phyloP scores from a whole-genome alignment of 2,329 filamentous ascomycete species.

The Alternaria triticina region DNA sequence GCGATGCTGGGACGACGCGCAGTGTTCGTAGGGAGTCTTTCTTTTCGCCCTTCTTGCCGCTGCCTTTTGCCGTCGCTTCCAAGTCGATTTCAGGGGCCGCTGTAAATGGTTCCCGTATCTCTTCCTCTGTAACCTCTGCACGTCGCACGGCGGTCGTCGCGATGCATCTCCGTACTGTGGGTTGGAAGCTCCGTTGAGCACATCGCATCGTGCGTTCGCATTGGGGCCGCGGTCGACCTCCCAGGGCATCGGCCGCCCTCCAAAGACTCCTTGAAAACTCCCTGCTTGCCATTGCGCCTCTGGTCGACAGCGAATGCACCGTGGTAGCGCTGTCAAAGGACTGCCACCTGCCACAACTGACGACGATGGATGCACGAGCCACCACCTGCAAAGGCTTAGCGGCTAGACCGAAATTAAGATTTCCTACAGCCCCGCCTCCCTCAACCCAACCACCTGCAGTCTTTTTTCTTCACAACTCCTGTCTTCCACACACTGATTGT shows the following conservation, averaged over 20 bases:
- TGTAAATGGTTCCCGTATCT: conserved; percentile 40
- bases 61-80: conserved; percentile 5
- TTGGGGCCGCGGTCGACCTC: conserved; percentile 25
- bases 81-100: conserved; percentile 56
- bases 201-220: conserved; percentile 29
- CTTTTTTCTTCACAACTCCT: conserved; percentile 33
- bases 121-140: conserved; percentile 32
- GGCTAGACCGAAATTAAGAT: conserved; percentile 32
- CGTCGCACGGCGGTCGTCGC: conserved; percentile 37
- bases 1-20: conserved; percentile 80
- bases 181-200: conserved; percentile 24
- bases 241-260: conserved; percentile 35
- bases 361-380: conserved; percentile 13
- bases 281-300: conserved; percentile 38
- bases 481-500: conserved; percentile 38
- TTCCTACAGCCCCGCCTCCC: conserved; percentile 28
- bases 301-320: conserved; percentile 7
- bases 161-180: conserved; percentile 37
- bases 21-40: conserved; percentile 48
- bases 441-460: conserved; percentile 27
- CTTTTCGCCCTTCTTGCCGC: conserved; percentile 18
- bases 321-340: conserved; percentile 10
- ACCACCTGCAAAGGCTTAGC: conserved; percentile 21
- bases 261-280: conserved; percentile 39
- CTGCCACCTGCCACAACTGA: conserved; percentile 11